Evolutionary conservation across 2,329 filamentous ascomycete genomes (phyloP).

Genomic region (Ceratocystiopsis brevicomis): DNA sequence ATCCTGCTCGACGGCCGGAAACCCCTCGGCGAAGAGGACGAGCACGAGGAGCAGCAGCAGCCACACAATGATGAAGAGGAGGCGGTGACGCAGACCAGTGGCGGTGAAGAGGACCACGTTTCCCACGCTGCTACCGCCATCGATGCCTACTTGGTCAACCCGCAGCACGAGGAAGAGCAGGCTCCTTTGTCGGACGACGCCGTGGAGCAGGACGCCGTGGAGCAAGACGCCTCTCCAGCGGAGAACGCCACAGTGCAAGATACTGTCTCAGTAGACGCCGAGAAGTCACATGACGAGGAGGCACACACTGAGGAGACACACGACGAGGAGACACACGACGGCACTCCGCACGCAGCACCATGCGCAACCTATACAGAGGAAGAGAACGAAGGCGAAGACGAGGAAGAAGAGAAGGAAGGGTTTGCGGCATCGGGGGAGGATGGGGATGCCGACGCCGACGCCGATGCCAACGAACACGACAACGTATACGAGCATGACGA

Average conservation of each 20-base stretch:
- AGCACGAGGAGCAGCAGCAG: too few species aligned
- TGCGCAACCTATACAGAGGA: neutral
- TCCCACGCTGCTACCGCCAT: conserved; percentile 1
- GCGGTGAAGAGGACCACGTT: neutral
- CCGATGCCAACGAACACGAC: neutral
- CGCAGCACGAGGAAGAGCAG: neutral
- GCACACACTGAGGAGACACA: neutral
- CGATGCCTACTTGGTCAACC: conserved; percentile 1
- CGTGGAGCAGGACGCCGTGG: too few species aligned
- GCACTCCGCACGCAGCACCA: neutral
- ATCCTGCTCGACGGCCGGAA: too few species aligned
- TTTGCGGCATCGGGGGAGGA: neutral
- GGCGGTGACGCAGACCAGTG: too few species aligned
- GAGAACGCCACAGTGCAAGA: too few species aligned
- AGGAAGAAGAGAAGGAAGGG: neutral
- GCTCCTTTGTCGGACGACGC: neutral
- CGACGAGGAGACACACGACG: neutral
- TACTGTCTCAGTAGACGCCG: neutral
- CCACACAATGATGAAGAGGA: too few species aligned
- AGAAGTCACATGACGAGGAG: too few species aligned
- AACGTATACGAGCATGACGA: conserved; percentile 1
- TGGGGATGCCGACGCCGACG: neutral
- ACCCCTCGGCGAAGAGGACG: too few species aligned
- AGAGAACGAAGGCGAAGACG: neutral
- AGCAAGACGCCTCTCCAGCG: too few species aligned